Conservation (phyloP, 345 rosid species). For the Trapa incisa region DNA sequence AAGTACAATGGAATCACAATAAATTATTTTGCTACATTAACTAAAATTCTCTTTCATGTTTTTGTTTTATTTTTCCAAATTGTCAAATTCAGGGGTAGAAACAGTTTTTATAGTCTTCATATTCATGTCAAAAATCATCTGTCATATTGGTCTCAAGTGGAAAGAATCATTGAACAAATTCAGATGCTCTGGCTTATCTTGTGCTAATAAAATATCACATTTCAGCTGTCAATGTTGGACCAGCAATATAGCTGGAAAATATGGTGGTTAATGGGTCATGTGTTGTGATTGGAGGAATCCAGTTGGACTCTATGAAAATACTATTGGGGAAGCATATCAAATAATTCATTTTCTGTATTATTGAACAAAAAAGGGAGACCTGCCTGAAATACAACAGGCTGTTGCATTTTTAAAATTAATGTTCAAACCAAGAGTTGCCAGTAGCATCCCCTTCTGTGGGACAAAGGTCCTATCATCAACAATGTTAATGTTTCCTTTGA, state of each 20-base stretch:
- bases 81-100: not conserved
- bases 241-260: not conserved
- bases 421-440: not conserved
- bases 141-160: not conserved
- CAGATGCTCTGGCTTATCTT: not conserved
- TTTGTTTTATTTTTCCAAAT: too few relatives aligned
- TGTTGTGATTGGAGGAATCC: not conserved
- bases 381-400: not conserved
- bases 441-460: not conserved
- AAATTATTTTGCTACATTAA: not conserved
- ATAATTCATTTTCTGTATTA: not conserved
- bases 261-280: not conserved
- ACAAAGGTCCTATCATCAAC: not conserved
- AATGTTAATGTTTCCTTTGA: not conserved
- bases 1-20: not conserved
- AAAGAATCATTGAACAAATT: not conserved
- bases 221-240: not conserved
- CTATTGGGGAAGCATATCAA: not conserved
- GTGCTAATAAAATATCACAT: not conserved
- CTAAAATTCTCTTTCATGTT: not conserved
- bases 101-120: not conserved
- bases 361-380: not conserved
- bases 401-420: not conserved
- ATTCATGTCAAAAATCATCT: not conserved
- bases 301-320: not conserved